These are phyloP conservation scores for Colletotrichum chrysophilum DNA, from an alignment of 2,329 filamentous ascomycete genomes.

Conservation along the genomic window DNA sequence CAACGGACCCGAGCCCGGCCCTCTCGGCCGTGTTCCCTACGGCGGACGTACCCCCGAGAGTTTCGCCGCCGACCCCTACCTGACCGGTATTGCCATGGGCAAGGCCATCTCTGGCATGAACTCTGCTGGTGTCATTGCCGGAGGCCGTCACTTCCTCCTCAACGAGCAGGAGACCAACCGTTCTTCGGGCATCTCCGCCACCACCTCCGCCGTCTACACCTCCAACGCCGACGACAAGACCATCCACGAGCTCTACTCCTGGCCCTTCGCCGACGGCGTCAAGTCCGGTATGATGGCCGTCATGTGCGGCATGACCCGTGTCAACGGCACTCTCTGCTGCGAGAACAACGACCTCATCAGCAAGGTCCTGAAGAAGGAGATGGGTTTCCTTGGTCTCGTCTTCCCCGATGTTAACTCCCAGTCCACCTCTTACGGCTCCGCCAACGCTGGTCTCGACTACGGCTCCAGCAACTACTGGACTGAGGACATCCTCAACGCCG, in stretches of 20 bases:
- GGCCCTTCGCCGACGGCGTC: slow-evolving; percentile 48
- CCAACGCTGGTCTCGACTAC: slow-evolving; percentile 59
- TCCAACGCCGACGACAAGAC: slow-evolving; percentile 47
- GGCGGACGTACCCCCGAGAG: slow-evolving; percentile 66
- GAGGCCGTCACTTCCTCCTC: slow-evolving; percentile 65
- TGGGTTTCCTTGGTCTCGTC: slow-evolving; percentile 5
- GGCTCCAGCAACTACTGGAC: slow-evolving; percentile 57
- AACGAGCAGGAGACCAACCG: slow-evolving; percentile 66
- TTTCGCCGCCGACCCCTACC: slow-evolving; percentile 62
- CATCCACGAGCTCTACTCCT: slow-evolving; percentile 39
- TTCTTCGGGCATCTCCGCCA: slow-evolving; percentile 56
- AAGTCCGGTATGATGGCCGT: slow-evolving; percentile 62
- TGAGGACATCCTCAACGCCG: slow-evolving; percentile 51
- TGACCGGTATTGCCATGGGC: slow-evolving; percentile 59
- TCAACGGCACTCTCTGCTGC: slow-evolving; percentile 38
- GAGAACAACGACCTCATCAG: not conserved
- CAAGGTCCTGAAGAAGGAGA: not conserved
- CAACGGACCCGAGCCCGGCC: slow-evolving; percentile 16
- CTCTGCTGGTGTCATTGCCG: slow-evolving; percentile 60
- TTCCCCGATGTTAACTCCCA: slow-evolving; percentile 52
- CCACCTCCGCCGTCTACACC: slow-evolving; percentile 56
- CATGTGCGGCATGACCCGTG: slow-evolving; percentile 62
- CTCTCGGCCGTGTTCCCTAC: slow-evolving; percentile 51
- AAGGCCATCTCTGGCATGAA: slow-evolving; percentile 61
- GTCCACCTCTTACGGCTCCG: slow-evolving; percentile 51